These are phyloP conservation scores for Aspergillus pseudotamarii DNA, from an alignment of 2,329 filamentous ascomycete species.

Conservation along the genomic window DNA sequence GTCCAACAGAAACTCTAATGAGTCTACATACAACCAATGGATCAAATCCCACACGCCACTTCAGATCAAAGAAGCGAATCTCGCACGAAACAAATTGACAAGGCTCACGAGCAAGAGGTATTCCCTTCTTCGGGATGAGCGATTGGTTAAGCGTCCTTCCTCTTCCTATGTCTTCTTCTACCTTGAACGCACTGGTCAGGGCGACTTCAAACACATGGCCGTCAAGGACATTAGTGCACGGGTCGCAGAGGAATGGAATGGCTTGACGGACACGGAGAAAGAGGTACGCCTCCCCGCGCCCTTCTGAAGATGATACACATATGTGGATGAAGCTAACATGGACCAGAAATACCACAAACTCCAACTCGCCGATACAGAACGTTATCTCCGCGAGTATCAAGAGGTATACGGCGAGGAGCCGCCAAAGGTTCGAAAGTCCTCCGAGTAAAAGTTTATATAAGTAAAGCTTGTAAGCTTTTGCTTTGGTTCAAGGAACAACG, in stretches of 20 bases:
- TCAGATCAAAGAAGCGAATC: conserved; percentile 62
- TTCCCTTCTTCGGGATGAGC: conserved; percentile 54
- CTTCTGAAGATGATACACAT: neutral
- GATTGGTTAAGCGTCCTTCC: conserved; percentile 50
- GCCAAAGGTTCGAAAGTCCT: neutral
- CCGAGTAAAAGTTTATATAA: neutral
- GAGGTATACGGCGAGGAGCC: conserved; percentile 40
- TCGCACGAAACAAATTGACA: conserved; percentile 51
- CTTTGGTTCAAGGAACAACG: neutral
- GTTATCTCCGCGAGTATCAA: conserved; percentile 39
- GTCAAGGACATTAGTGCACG: conserved; percentile 36
- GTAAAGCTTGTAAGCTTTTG: neutral
- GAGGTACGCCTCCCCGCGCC: conserved; percentile 28
- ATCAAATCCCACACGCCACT: conserved; percentile 57
- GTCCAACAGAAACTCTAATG: conserved; percentile 48
- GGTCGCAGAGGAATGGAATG: conserved; percentile 29
- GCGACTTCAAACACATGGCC: conserved; percentile 55
- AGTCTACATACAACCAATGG: conserved; percentile 55
- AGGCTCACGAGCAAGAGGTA: conserved; percentile 25
- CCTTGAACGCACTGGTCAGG: conserved; percentile 47
- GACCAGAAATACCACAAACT: conserved; percentile 33
- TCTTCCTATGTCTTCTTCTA: conserved; percentile 49
- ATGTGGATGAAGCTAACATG: conserved; percentile 14
- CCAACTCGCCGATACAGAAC: conserved; percentile 29
- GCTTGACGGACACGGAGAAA: conserved; percentile 36